Evolutionary conservation across 202 grass and related monocot genomes (phyloP).

Genomic region (Panicum hallii): DNA sequence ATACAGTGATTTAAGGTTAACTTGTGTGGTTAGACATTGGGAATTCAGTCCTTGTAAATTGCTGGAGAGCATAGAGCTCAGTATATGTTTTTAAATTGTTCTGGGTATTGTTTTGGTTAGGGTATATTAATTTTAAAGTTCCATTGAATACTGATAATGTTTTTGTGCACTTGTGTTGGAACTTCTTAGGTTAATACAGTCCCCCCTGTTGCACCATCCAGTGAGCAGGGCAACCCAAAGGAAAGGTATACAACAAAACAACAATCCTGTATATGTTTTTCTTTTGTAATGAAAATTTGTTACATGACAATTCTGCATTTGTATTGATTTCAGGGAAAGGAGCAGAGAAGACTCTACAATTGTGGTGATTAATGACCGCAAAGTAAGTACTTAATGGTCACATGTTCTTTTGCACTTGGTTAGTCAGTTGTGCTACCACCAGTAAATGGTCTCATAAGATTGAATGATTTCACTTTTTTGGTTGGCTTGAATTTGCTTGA

Average conservation of each 20-base stretch:
- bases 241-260: conserved; percentile 59
- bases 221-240: conserved; percentile 59
- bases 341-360: conserved; percentile 53
- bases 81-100: neutral
- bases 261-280: conserved; percentile 6
- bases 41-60: conserved; percentile 13
- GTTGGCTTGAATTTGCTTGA: conserved; percentile 25
- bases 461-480: conserved; percentile 13
- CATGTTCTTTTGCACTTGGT: conserved; percentile 10
- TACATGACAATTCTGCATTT: conserved; percentile 27
- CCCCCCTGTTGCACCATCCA: conserved; percentile 47
- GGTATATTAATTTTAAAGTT: neutral
- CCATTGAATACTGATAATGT: neutral
- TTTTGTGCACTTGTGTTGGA: neutral
- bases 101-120: conserved; percentile 19
- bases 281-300: neutral
- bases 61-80: neutral
- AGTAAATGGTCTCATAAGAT: conserved; percentile 32
- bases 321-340: conserved; percentile 59
- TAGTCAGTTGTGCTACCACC: conserved; percentile 30
- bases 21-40: neutral
- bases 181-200: conserved; percentile 50
- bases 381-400: conserved; percentile 55
- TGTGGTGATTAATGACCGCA: conserved; percentile 75
- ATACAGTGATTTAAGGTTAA: neutral